Conservation (phyloP, 148 eudicot genomes). For the Persicaria tinctoria region DNA sequence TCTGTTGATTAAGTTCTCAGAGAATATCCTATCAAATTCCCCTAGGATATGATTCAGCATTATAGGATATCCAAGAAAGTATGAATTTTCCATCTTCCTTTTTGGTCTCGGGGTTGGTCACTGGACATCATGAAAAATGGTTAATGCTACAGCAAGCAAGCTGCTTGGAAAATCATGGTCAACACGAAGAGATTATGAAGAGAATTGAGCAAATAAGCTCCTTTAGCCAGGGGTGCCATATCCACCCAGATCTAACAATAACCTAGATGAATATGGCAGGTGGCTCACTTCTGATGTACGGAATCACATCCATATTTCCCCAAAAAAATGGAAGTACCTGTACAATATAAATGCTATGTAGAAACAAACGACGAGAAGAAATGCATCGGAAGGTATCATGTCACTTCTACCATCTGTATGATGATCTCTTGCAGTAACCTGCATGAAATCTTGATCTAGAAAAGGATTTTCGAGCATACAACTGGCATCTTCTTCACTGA, state of each 20-base stretch:
- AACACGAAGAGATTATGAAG: not conserved
- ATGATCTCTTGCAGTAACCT: not conserved
- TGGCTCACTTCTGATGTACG: conserved; percentile 27
- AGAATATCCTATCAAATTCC: not conserved
- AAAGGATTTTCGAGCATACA: not conserved
- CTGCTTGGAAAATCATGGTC: not conserved
- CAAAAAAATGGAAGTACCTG: not conserved
- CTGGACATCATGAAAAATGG: too few relatives aligned
- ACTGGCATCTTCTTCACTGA: not conserved
- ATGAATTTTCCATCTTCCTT: not conserved
- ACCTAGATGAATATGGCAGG: conserved; percentile 21
- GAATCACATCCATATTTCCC: conserved; percentile 20
- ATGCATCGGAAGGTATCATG: not conserved
- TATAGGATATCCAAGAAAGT: not conserved
- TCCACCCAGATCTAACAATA: conserved; percentile 25
- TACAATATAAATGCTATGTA: not conserved
- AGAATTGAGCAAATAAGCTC: conserved; percentile 7
- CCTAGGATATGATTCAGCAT: not conserved
- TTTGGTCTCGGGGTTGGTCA: not conserved
- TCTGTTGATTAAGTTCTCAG: not conserved
- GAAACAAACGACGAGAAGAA: not conserved
- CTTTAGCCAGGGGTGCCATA: conserved; percentile 26
- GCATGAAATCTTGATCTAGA: not conserved
- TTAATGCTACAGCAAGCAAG: not conserved
- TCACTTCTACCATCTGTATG: not conserved